Base-by-base conservation (phyloP, 2,329 filamentous ascomycete species). In the Zymoseptoria brevis region DNA sequence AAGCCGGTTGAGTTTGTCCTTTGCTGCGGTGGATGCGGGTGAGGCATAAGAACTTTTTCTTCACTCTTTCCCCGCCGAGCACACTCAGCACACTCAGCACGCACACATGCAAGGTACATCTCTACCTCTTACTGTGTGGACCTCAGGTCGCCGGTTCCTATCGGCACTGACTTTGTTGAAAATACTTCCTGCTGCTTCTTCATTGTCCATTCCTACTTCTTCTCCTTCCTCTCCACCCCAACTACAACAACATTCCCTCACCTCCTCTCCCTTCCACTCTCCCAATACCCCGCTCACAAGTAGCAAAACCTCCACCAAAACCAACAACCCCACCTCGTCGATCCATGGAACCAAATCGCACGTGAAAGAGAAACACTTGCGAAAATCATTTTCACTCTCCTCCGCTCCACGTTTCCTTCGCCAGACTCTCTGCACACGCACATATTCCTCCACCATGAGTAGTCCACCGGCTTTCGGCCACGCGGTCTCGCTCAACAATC, bases 401-500 rank as follows among this genome's bases (percentile, higher is more conserved):
- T 24, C 22, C 19, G n/a, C 53, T 30, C 19, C 29, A 21, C 51
- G 13, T 19, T 35, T 24, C 13, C 22, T 9, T 13, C 16, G 22
- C 51, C n/a, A 9, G 8, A 16, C 24, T 5, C 19, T 13, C n/a
- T 19, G 9, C 9, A 19, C 22, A 54, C 53, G 50, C 29, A 54
- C 13, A 48, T 45, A 7, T 54, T 24, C 51, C 29, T 56, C 55
- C 53, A 24, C 60, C 16, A 67, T 66, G 64, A 57, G 64, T 21
- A 60, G 55, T 55, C 56, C 62, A 22, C 57, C 58, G 21, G 60
- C 56, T 11, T 55, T 58, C 26, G 53, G 58, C 48, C 59, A 60
- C 45, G 62, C 64, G 11, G 63, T 72, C 26, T 66, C 65, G 50
- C 66, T 72, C 59, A 64, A 59, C 29, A 88, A 87, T 69, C 78